These are phyloP conservation scores for Colletotrichum echinochloae DNA, from an alignment of 2,329 filamentous ascomycete genomes.

Conservation along the genomic window DNA sequence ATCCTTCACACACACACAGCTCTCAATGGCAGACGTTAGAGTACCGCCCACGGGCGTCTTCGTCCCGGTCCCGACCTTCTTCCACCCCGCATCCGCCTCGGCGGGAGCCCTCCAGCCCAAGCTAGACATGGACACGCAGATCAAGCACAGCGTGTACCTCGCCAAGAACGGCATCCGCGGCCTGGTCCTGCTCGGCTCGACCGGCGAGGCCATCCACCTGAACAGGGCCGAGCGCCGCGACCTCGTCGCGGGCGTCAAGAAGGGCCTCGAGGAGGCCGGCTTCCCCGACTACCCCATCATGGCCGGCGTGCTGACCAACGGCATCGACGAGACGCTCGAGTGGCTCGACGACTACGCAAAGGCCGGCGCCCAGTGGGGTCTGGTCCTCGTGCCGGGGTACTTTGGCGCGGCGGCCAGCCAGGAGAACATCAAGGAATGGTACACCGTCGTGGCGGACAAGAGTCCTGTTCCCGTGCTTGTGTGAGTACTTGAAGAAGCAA, in stretches of 20 bases:
- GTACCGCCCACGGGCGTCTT: slow-evolving; percentile 62
- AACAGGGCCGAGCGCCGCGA: slow-evolving; percentile 66
- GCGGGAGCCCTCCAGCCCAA: slow-evolving; percentile 59
- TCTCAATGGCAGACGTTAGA: slow-evolving; percentile 34
- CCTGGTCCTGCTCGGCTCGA: slow-evolving; percentile 71
- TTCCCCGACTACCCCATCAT: slow-evolving; percentile 68
- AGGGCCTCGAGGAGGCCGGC: slow-evolving; percentile 65
- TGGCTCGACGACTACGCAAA: slow-evolving; percentile 66
- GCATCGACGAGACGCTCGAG: slow-evolving; percentile 65
- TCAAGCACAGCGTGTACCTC: slow-evolving; percentile 69
- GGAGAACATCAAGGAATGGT: slow-evolving; percentile 71
- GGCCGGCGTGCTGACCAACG: slow-evolving; percentile 66
- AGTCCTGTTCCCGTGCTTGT: slow-evolving; percentile 71
- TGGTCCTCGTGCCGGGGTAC: slow-evolving; percentile 74
- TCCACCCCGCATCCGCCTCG: slow-evolving; percentile 54
- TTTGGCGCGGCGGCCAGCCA: slow-evolving; percentile 70
- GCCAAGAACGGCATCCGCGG: slow-evolving; percentile 70
- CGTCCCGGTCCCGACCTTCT: slow-evolving; percentile 74
- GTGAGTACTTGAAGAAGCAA: slow-evolving; percentile 51
- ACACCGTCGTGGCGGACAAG: slow-evolving; percentile 68
- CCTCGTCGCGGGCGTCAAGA: slow-evolving; percentile 65
- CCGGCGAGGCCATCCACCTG: slow-evolving; percentile 73
- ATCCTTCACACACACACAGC: slow-evolving; percentile 6
- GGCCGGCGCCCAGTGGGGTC: slow-evolving; percentile 70
- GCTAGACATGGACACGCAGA: slow-evolving; percentile 69